These are phyloP conservation scores for Leishmania guyanensis DNA, from an alignment of 208 protist species.

Conservation along the genomic window DNA sequence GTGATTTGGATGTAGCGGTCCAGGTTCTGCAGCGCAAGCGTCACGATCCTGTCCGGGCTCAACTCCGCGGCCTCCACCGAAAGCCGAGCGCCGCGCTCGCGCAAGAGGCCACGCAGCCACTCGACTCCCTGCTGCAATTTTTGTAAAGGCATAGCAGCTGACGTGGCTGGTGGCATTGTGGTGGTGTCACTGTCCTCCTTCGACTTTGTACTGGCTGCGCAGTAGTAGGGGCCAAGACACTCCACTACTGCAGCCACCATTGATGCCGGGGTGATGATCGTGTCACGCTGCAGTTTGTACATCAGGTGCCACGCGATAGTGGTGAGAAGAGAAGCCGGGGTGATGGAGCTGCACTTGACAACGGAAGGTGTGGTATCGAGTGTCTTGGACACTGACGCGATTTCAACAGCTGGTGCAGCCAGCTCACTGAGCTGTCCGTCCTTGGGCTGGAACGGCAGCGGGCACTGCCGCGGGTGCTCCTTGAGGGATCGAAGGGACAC, in stretches of 20 bases:
- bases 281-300: slow-evolving; percentile 69
- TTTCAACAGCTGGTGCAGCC: neutral
- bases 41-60: slow-evolving; percentile 31
- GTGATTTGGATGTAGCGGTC: slow-evolving; percentile 43
- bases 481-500: slow-evolving; percentile 62
- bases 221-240: slow-evolving; percentile 36
- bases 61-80: slow-evolving; percentile 38
- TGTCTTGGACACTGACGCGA: neutral
- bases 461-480: slow-evolving; percentile 48
- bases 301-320: slow-evolving; percentile 67
- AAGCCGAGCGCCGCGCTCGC: slow-evolving; percentile 45
- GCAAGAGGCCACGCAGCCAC: slow-evolving; percentile 61
- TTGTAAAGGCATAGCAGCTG: slow-evolving; percentile 21
- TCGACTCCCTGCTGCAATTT: slow-evolving; percentile 33
- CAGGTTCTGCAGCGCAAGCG: slow-evolving; percentile 42
- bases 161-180: neutral
- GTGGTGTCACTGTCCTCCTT: neutral
- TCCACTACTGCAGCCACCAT: slow-evolving; percentile 76
- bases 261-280: slow-evolving; percentile 75
- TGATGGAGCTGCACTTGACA: slow-evolving; percentile 15
- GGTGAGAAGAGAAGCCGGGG: slow-evolving; percentile 41
- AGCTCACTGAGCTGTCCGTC: neutral
- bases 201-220: neutral
- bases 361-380: slow-evolving; percentile 26
- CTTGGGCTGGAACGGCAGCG: slow-evolving; percentile 42